Conservation (phyloP, 148 eudicot genomes). For the Selenicereus undatus region DNA sequence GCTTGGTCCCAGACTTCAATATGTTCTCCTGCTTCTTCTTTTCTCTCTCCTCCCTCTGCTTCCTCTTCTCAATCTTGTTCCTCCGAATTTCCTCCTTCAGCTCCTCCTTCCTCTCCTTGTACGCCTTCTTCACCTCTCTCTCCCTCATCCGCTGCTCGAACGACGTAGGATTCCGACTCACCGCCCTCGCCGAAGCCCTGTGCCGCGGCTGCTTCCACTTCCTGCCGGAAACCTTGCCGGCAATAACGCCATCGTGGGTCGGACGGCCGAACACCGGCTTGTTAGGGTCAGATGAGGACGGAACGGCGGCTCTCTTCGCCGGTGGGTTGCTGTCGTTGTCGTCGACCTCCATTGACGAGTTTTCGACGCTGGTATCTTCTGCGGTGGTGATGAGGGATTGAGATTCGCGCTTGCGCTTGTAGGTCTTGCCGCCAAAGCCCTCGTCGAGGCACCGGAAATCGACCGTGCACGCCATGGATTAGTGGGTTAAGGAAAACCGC, state of each 20-base stretch:
- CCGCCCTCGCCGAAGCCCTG: slow-evolving; percentile 59
- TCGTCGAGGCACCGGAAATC: slow-evolving; percentile 82
- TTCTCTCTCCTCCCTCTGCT: slow-evolving; percentile 31
- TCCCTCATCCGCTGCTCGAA: slow-evolving; percentile 30
- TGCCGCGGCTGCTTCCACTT: slow-evolving; percentile 75
- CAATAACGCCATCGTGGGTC: slow-evolving; percentile 87
- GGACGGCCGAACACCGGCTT: slow-evolving; percentile 64
- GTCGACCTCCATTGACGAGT: slow-evolving; percentile 34
- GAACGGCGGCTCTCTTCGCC: slow-evolving; percentile 57
- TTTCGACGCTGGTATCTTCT: background rate
- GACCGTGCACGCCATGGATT: slow-evolving; percentile 75
- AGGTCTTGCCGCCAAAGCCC: slow-evolving; percentile 93
- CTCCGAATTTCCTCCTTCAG: slow-evolving; percentile 33
- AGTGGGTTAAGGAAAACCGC: background rate
- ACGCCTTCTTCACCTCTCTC: slow-evolving; percentile 64
- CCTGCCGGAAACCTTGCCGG: slow-evolving; percentile 80
- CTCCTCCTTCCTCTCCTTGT: slow-evolving; percentile 35
- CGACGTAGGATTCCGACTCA: slow-evolving; percentile 20
- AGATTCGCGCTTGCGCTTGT: slow-evolving; percentile 68
- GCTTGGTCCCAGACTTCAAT: slow-evolving; percentile 64
- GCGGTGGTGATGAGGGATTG: background rate
- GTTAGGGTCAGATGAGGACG: slow-evolving; percentile 54
- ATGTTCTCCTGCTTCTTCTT: slow-evolving; percentile 42
- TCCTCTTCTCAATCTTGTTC: slow-evolving; percentile 31
- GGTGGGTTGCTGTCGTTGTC: slow-evolving; percentile 26